Percentiles rank a stretch among this genome's conserved stretches.
Evolutionary conservation across 2,329 filamentous ascomycete genomes (phyloP).

Genomic region (Cladosporium colombiae): DNA sequence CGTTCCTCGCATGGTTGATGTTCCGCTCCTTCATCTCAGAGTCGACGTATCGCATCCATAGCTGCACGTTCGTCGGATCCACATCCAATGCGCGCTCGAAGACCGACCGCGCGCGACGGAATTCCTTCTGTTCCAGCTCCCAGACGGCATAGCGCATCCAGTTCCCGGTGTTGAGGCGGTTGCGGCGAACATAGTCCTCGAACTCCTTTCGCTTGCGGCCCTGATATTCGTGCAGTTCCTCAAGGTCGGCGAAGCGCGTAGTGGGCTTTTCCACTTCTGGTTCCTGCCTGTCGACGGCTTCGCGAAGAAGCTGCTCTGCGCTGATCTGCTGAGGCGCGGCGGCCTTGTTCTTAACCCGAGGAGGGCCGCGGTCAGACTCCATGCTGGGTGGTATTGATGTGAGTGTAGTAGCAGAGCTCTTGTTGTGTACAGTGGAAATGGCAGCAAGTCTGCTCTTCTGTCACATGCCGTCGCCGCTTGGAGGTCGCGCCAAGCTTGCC

Average conservation of each 20-base stretch:
- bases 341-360: conserved; percentile 98
- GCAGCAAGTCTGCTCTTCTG: conserved; percentile 3
- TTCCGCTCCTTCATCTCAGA: conserved; percentile 93
- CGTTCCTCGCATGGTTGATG: conserved; percentile 93
- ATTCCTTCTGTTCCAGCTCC: conserved; percentile 98
- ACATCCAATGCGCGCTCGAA: conserved; percentile 95
- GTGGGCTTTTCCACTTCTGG: conserved; percentile 83
- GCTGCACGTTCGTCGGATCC: conserved; percentile 77
- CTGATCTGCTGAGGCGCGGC: conserved; percentile 81
- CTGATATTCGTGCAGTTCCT: conserved; percentile 97
- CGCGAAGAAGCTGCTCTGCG: conserved; percentile 93
- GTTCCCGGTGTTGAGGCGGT: conserved; percentile 94
- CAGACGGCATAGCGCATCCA: conserved; percentile 98
- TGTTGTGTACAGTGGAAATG: background rate
- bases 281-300: conserved; percentile 96
- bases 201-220: conserved; percentile 95
- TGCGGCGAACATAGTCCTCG: conserved; percentile 95
- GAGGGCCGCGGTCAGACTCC: conserved; percentile 88
- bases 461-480: conserved; percentile 15
- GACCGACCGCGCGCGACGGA: conserved; percentile 82
- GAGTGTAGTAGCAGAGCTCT: background rate
- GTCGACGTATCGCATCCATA: conserved; percentile 95
- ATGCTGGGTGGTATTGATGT: conserved; percentile 55
- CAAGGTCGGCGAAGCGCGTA: conserved; percentile 91
- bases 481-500: conserved; percentile 8